A percentile compares a stretch with the other conserved stretches of the same genome.
These are phyloP conservation scores for Epithele typhae DNA, from an alignment of 768 basidiomycete species.

Conservation along the genomic window DNA sequence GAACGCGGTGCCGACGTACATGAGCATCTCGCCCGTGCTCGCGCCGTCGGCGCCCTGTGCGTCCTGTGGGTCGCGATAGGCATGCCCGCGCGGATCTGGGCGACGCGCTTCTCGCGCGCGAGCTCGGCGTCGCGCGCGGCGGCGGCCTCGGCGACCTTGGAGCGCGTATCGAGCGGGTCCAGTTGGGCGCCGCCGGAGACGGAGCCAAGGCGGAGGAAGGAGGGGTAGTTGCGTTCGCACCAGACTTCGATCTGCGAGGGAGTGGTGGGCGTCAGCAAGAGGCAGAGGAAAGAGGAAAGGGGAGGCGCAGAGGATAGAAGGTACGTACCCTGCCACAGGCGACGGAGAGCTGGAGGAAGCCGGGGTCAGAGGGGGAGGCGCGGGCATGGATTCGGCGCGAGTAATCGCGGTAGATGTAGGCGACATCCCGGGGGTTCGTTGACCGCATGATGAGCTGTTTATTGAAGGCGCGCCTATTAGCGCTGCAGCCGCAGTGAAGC, in stretches of 20 bases:
- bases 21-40: slow-evolving; percentile 21
- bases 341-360: slow-evolving; percentile 76
- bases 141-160: slow-evolving; percentile 42
- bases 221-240: slow-evolving; percentile 91
- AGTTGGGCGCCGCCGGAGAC: slow-evolving; percentile 23
- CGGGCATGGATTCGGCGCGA: slow-evolving; percentile 80
- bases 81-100: slow-evolving; percentile 10
- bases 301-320: not conserved
- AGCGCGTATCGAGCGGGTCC: slow-evolving; percentile 53
- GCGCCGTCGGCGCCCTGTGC: not conserved
- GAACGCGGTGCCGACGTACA: slow-evolving; percentile 26
- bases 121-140: slow-evolving; percentile 35
- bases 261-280: slow-evolving; percentile 6
- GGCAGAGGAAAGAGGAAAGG: not conserved
- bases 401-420: slow-evolving; percentile 81
- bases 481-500: not conserved
- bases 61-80: not conserved
- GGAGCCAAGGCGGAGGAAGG: slow-evolving; percentile 57
- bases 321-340: slow-evolving; percentile 73
- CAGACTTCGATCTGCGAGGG: slow-evolving; percentile 84
- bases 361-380: slow-evolving; percentile 77
- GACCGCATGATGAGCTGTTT: slow-evolving; percentile 84
- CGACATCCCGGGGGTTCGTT: slow-evolving; percentile 89
- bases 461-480: not conserved
- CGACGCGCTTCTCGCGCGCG: slow-evolving; percentile 28